phyloP scores from a whole-genome alignment of 192 early-diverging fungal genomes.

The Glomus cerebriforme region DNA sequence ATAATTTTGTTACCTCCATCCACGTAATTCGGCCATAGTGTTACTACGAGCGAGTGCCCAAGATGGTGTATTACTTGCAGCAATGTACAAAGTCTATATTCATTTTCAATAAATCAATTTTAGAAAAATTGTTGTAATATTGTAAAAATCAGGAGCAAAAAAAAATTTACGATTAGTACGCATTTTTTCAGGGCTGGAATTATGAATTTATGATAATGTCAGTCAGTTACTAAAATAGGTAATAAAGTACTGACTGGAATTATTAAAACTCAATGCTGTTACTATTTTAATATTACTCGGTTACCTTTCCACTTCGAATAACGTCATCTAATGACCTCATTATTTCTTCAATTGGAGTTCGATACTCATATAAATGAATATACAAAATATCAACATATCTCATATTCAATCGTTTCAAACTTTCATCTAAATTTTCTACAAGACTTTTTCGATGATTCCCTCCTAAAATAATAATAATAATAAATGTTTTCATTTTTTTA shows the following conservation, averaged over 20 bases:
- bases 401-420: slow-evolving; percentile 44
- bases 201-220: too few species aligned
- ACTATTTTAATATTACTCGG: not conserved
- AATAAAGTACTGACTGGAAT: too few species aligned
- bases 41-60: slow-evolving; percentile 42
- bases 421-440: slow-evolving; percentile 43
- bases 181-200: too few species aligned
- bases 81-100: slow-evolving; percentile 47
- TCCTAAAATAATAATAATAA: not conserved
- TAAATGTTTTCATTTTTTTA: too few species aligned
- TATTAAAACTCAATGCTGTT: too few species aligned
- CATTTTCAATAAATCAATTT: not conserved
- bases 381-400: slow-evolving; percentile 36
- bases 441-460: slow-evolving; percentile 34
- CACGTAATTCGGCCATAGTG: not conserved
- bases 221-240: too few species aligned
- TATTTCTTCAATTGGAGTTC: slow-evolving; percentile 59
- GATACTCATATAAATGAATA: slow-evolving; percentile 31
- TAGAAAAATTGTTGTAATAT: too few species aligned
- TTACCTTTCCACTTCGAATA: slow-evolving; percentile 54
- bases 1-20: not conserved
- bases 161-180: too few species aligned
- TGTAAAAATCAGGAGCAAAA: not conserved
- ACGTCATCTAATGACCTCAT: slow-evolving; percentile 62
- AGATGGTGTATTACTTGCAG: slow-evolving; percentile 31